Conservation (phyloP, 768 basidiomycete genomes). For the Lactarius quietus region DNA sequence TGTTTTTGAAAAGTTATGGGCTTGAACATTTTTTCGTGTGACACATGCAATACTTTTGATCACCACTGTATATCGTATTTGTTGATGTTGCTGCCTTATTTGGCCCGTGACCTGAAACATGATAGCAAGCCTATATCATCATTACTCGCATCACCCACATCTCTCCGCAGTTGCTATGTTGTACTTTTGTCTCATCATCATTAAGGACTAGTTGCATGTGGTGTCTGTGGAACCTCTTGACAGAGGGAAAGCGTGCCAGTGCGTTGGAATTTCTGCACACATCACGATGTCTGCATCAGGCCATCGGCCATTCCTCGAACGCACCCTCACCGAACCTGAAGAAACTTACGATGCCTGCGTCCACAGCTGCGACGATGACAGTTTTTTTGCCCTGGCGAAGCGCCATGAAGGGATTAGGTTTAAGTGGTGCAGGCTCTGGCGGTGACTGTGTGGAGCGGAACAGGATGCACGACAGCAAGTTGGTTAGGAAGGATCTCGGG, state of each 20-base stretch:
- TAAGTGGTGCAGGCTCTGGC: slow-evolving; percentile 33
- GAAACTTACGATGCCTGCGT: slow-evolving; percentile 84
- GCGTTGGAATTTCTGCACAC: background rate
- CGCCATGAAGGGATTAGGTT: slow-evolving; percentile 70
- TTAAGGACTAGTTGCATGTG: background rate
- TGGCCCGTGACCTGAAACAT: too few relatives aligned
- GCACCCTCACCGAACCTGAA: slow-evolving; percentile 82
- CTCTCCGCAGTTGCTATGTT: slow-evolving; percentile 13
- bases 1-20: too few relatives aligned
- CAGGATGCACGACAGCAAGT: slow-evolving; percentile 2
- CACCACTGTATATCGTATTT: too few relatives aligned
- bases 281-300: slow-evolving; percentile 5
- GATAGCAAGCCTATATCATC: too few relatives aligned
- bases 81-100: too few relatives aligned
- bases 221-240: background rate
- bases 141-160: too few relatives aligned
- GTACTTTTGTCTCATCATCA: slow-evolving; percentile 1
- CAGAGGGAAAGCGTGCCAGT: background rate
- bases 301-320: slow-evolving; percentile 84
- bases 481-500: background rate
- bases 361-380: slow-evolving; percentile 83
- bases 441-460: background rate
- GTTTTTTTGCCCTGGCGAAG: slow-evolving; percentile 83
- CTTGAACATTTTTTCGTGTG: too few relatives aligned
- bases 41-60: too few relatives aligned